Evolutionary conservation across 2,329 filamentous ascomycete genomes (phyloP).

Genomic region (Colletotrichum endophyticum): DNA sequence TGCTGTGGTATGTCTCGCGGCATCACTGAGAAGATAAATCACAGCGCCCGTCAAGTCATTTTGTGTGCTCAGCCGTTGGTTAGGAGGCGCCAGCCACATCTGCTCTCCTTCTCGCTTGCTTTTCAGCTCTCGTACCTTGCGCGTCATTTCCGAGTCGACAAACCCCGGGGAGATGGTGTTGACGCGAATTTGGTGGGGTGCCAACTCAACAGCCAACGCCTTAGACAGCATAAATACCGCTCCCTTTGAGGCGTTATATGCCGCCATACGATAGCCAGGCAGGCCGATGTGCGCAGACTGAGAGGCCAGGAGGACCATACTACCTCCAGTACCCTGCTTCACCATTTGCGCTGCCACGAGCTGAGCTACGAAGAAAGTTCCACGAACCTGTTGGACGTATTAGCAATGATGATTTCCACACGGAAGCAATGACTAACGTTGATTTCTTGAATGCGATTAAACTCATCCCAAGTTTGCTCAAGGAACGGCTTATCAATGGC

Average conservation of each 20-base stretch:
- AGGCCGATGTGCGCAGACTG: slow-evolving; percentile 40
- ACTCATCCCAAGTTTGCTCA: slow-evolving; percentile 48
- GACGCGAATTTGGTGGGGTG: slow-evolving; percentile 37
- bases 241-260: slow-evolving; percentile 49
- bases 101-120: slow-evolving; percentile 37
- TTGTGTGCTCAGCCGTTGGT: slow-evolving; percentile 41
- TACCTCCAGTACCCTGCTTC: slow-evolving; percentile 41
- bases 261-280: slow-evolving; percentile 41
- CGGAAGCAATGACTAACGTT: slow-evolving; percentile 34
- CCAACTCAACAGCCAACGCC: slow-evolving; percentile 41
- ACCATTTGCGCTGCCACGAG: slow-evolving; percentile 42
- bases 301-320: slow-evolving; percentile 43
- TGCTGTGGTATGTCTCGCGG: slow-evolving; percentile 44
- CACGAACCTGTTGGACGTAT: slow-evolving; percentile 33
- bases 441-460: slow-evolving; percentile 42
- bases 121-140: slow-evolving; percentile 33
- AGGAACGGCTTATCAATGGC: slow-evolving; percentile 48
- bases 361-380: slow-evolving; percentile 46
- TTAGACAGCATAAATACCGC: slow-evolving; percentile 44
- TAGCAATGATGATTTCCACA: background rate
- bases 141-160: slow-evolving; percentile 40
- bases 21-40: slow-evolving; percentile 48
- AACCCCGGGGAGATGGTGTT: slow-evolving; percentile 44
- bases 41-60: slow-evolving; percentile 47
- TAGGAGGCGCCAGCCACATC: slow-evolving; percentile 41